Percentiles rank a stretch among this genome's conserved stretches.
These are phyloP conservation scores for Plasmodium relictum DNA, from an alignment of 169 alveolate genomes.

Conservation along the genomic window DNA sequence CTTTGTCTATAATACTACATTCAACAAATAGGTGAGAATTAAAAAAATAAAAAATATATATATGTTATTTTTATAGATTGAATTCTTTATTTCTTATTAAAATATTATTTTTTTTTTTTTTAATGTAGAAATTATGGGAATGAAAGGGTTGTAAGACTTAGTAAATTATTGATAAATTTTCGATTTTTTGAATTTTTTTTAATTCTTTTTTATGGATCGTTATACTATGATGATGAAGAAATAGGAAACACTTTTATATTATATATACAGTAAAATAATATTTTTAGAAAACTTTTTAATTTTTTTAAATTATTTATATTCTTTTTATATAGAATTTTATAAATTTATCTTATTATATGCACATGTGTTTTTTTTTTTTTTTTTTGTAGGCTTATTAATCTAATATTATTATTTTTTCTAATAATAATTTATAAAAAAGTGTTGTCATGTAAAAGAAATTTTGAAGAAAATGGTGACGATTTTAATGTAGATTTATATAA, in stretches of 20 bases:
- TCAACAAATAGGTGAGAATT: constrained; percentile 55
- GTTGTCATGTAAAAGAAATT: constrained; percentile 54
- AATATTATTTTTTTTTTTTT: constrained; percentile 12
- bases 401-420: constrained; percentile 64
- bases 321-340: background rate
- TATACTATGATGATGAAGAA: constrained; percentile 74
- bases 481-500: constrained; percentile 61
- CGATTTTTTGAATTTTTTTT: constrained; percentile 74
- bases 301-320: background rate
- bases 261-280: constrained; percentile 55
- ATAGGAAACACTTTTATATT: constrained; percentile 53
- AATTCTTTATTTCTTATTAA: background rate
- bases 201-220: constrained; percentile 74
- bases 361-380: constrained; percentile 2
- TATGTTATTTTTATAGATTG: background rate
- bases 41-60: background rate
- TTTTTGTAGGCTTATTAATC: constrained; percentile 42
- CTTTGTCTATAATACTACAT: constrained; percentile 63
- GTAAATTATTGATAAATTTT: constrained; percentile 68
- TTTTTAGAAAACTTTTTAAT: background rate
- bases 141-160: constrained; percentile 72
- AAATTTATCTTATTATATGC: background rate
- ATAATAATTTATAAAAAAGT: constrained; percentile 60
- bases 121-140: constrained; percentile 55
- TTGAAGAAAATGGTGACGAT: constrained; percentile 55